phyloP scores from a whole-genome alignment of 2,329 filamentous ascomycete genomes.

The Penicillium sp. region DNA sequence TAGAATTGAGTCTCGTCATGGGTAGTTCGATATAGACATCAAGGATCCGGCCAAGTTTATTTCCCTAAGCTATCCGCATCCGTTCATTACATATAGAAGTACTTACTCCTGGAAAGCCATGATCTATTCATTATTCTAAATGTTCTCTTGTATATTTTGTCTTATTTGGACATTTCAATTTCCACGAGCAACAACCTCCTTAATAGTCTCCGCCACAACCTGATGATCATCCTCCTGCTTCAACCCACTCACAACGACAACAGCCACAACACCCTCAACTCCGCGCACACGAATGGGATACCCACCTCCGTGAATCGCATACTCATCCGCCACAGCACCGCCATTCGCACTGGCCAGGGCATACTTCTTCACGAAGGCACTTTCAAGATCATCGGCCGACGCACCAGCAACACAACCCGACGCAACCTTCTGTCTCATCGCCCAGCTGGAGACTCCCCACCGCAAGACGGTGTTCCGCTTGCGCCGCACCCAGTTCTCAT shows the following conservation, averaged over 20 bases:
- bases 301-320: slow-evolving; percentile 78
- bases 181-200: slow-evolving; percentile 48
- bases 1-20: too few relatives aligned
- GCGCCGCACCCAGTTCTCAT: slow-evolving; percentile 70
- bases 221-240: slow-evolving; percentile 79
- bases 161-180: slow-evolving; percentile 9
- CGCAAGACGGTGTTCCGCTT: slow-evolving; percentile 74
- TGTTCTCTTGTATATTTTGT: not conserved
- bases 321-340: slow-evolving; percentile 55
- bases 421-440: slow-evolving; percentile 68
- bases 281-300: slow-evolving; percentile 73
- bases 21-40: too few relatives aligned
- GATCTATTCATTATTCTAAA: not conserved
- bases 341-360: slow-evolving; percentile 60
- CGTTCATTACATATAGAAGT: too few relatives aligned
- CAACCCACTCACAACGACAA: slow-evolving; percentile 76
- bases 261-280: slow-evolving; percentile 75
- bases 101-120: not conserved
- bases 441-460: slow-evolving; percentile 72
- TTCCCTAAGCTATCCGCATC: too few relatives aligned
- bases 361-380: slow-evolving; percentile 67
- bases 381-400: slow-evolving; percentile 59
- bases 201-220: slow-evolving; percentile 71
- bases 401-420: slow-evolving; percentile 15
- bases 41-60: too few relatives aligned